A percentile compares a stretch with the other conserved stretches of the same genome.
phyloP scores from a whole-genome alignment of 176 grass and related monocot genomes.

The Stipa capillata region DNA sequence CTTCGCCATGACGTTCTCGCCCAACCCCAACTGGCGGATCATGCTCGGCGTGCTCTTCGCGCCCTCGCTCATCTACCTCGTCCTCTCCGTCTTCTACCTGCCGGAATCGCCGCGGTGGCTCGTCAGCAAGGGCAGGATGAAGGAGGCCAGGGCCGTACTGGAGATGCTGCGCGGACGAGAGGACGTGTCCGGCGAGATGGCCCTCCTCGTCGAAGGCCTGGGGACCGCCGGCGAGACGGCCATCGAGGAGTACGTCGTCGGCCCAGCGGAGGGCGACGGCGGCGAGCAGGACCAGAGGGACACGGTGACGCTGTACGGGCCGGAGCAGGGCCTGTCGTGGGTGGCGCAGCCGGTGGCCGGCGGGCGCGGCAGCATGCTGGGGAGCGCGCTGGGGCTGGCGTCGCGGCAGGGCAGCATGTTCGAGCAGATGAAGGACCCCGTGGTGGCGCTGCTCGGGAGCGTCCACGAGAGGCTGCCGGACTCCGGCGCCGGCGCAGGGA shows the following conservation, averaged over 20 bases:
- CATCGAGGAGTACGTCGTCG: conserved; percentile 82
- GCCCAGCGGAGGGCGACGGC: conserved; percentile 12
- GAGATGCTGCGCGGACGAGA: conserved; percentile 62
- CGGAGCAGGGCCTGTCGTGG: conserved; percentile 59
- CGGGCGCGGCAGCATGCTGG: conserved; percentile 28
- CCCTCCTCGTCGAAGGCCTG: conserved; percentile 68
- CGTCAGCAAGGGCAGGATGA: conserved; percentile 79
- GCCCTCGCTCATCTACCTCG: conserved; percentile 54
- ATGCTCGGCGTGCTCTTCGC: conserved; percentile 71
- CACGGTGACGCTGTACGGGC: conserved; percentile 60
- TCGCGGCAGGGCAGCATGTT: conserved; percentile 53
- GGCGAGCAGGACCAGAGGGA: conserved; percentile 27
- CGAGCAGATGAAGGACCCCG: conserved; percentile 66
- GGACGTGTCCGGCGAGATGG: conserved; percentile 82
- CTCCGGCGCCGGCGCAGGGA: neutral
- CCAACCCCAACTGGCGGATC: conserved; percentile 38
- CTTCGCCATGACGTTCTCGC: conserved; percentile 56
- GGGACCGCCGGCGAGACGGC: conserved; percentile 41
- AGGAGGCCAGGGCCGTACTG: conserved; percentile 49
- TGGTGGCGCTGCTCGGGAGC: conserved; percentile 65
- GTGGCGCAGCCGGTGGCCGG: conserved; percentile 63
- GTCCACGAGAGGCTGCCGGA: conserved; percentile 59
- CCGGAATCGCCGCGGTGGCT: conserved; percentile 88
- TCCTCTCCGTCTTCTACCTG: conserved; percentile 42
- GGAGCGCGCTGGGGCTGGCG: conserved; percentile 12